phyloP scores from a whole-genome alignment of 371 early-diverging fungal genomes.

The Blakeslea trispora region DNA sequence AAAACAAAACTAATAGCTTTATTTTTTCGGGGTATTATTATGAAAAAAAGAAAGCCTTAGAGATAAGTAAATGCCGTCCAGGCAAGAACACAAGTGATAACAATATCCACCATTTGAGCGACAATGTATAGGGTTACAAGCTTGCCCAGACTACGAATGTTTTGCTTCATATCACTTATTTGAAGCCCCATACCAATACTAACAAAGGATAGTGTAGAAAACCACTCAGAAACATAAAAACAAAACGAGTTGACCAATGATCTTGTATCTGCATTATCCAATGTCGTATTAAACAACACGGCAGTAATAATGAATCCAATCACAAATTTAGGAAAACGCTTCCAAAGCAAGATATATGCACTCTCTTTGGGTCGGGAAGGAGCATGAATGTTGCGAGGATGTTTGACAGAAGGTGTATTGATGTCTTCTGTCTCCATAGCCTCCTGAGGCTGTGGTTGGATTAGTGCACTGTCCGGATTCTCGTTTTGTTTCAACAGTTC shows the following conservation, averaged over 20 bases:
- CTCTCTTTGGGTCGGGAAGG: conserved; percentile 23
- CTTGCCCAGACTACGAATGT: conserved; percentile 52
- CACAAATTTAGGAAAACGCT: conserved; percentile 66
- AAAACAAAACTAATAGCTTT: not conserved
- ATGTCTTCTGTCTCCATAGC: conserved; percentile 11
- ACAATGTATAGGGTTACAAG: conserved; percentile 54
- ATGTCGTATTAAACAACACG: conserved; percentile 58
- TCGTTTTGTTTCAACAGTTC: conserved; percentile 20
- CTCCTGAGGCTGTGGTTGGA: conserved; percentile 6
- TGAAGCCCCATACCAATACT: conserved; percentile 62
- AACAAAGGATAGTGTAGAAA: conserved; percentile 64
- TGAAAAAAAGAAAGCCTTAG: not conserved
- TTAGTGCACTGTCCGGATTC: conserved; percentile 6
- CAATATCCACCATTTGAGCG: conserved; percentile 63
- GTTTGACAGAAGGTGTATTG: conserved; percentile 23
- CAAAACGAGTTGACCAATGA: conserved; percentile 49
- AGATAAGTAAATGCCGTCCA: conserved; percentile 53
- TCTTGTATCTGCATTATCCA: conserved; percentile 38
- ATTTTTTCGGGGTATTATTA: not conserved
- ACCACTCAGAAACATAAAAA: conserved; percentile 67
- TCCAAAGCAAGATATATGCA: conserved; percentile 50
- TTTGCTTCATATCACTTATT: conserved; percentile 54
- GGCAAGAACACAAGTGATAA: conserved; percentile 53
- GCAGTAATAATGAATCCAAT: conserved; percentile 64
- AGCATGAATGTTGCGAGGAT: conserved; percentile 17